phyloP scores from a whole-genome alignment of 176 grass and related monocot species.

The Cocos nucifera region DNA sequence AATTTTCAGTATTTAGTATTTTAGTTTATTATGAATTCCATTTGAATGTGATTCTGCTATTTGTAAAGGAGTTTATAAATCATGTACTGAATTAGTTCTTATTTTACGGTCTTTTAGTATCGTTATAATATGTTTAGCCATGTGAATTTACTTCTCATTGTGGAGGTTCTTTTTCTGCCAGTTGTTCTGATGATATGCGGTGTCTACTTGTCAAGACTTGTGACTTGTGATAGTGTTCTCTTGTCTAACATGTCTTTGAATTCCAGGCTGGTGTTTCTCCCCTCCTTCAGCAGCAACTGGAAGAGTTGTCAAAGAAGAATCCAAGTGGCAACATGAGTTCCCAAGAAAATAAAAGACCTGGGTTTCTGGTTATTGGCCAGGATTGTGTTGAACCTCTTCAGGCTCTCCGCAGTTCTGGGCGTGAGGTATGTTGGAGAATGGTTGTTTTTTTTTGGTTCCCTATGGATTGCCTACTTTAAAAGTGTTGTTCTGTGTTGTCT shows the following conservation, averaged over 20 bases:
- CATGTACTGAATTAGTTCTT: too few relatives aligned
- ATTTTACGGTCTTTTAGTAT: too few relatives aligned
- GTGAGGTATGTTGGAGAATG: slow-evolving; percentile 41
- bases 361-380: slow-evolving; percentile 69
- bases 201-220: background rate
- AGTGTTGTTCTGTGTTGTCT: too few relatives aligned
- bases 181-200: background rate
- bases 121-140: too few relatives aligned
- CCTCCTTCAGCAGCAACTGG: slow-evolving; percentile 73
- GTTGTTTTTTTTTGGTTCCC: background rate
- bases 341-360: slow-evolving; percentile 38
- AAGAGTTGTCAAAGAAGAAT: slow-evolving; percentile 55
- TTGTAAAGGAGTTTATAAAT: too few relatives aligned
- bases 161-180: background rate
- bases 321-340: slow-evolving; percentile 10
- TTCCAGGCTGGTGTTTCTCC: slow-evolving; percentile 62
- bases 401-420: slow-evolving; percentile 77
- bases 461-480: too few relatives aligned
- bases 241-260: slow-evolving; percentile 8
- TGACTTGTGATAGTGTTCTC: background rate
- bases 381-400: slow-evolving; percentile 73
- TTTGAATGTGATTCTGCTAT: too few relatives aligned
- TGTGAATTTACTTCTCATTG: background rate
- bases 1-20: too few relatives aligned
- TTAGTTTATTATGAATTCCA: too few relatives aligned